Percentiles rank a stretch among this genome's conserved stretches.
phyloP scores from a whole-genome alignment of 257 asterid species.

The Salvia splendens region DNA sequence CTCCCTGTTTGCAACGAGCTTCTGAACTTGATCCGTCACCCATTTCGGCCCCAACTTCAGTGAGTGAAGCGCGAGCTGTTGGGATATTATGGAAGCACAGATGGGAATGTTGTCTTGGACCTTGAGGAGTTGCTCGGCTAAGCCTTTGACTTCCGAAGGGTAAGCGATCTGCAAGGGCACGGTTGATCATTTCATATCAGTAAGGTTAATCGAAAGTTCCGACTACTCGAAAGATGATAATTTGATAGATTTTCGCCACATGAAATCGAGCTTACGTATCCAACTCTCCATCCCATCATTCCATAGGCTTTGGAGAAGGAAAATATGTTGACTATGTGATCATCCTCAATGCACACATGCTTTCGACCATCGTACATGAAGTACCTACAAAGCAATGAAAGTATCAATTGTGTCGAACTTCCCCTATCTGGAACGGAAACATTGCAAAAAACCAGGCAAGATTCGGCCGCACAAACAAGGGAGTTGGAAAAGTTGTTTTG shows the following conservation, averaged over 20 bases:
- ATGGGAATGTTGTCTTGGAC: constrained; percentile 98
- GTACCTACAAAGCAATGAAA: constrained; percentile 54
- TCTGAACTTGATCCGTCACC: constrained; percentile 70
- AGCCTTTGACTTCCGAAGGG: constrained; percentile 81
- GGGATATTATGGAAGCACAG: constrained; percentile 84
- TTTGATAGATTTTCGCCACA: background rate
- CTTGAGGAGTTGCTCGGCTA: constrained; percentile 77
- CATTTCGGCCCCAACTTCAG: constrained; percentile 85
- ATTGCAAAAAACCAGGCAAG: background rate
- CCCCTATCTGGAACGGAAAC: background rate
- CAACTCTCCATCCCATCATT: constrained; percentile 99
- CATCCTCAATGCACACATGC: constrained; percentile 72
- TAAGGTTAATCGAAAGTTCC: background rate
- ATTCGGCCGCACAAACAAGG: background rate
- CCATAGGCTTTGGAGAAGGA: constrained; percentile 99
- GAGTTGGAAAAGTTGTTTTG: background rate
- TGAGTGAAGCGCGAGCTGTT: constrained; percentile 75
- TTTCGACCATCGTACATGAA: constrained; percentile 95
- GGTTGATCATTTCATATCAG: background rate
- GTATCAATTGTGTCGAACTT: background rate
- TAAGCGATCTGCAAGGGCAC: constrained; percentile 68
- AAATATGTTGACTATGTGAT: constrained; percentile 82
- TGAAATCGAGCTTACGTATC: constrained; percentile 66
- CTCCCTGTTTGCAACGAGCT: constrained; percentile 68
- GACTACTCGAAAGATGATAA: background rate